Percentiles rank a stretch among this genome's conserved stretches.
Conservation (phyloP, 345 rosid species). For the Capsella bursapastoris region DNA sequence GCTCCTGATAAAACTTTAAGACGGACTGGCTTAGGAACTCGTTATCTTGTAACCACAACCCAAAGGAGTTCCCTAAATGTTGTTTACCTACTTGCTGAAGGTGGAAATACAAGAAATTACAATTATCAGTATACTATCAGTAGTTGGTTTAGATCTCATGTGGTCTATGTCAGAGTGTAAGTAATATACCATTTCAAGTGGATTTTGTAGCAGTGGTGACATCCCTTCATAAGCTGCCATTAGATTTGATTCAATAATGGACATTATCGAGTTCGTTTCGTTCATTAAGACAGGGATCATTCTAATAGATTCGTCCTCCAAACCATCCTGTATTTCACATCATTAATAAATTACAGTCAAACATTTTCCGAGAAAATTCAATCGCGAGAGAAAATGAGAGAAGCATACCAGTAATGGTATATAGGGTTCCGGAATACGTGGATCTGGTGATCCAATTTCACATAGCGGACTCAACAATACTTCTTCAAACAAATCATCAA, state of each 20-base stretch:
- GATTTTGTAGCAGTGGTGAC: neutral
- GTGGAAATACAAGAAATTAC: neutral
- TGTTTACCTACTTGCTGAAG: too few species aligned
- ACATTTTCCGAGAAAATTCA: neutral
- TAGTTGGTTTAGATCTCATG: neutral
- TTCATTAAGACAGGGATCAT: neutral
- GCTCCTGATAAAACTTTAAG: neutral
- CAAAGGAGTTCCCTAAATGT: neutral
- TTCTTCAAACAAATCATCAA: neutral
- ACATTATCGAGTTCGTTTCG: neutral
- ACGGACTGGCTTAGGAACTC: neutral
- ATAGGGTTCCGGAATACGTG: neutral
- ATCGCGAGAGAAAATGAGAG: neutral
- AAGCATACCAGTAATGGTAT: neutral
- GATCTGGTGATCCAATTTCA: neutral
- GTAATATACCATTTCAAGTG: constrained; percentile 24
- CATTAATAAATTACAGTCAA: neutral
- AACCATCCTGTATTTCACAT: neutral
- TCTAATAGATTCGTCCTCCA: neutral
- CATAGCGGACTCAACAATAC: too few species aligned
- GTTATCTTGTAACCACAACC: neutral
- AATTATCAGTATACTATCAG: neutral
- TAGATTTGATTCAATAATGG: neutral
- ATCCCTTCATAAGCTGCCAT: neutral
- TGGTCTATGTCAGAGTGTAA: neutral